phyloP scores from a whole-genome alignment of 1,139 yeast genomes.

The Yamadazyma membranifaciens region DNA sequence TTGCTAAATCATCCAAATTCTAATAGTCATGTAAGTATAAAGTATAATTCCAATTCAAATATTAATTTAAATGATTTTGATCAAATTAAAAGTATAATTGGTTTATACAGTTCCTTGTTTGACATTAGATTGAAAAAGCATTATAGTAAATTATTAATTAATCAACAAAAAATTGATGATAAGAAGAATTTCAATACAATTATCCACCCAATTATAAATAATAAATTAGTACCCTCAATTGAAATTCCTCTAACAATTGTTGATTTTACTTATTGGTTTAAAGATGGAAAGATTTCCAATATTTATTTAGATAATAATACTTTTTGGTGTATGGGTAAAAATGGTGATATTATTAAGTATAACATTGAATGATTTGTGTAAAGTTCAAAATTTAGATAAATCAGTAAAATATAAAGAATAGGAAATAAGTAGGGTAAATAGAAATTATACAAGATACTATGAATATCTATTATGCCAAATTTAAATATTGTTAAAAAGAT shows the following conservation, averaged over 20 bases:
- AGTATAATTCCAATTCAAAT: constrained; percentile 9
- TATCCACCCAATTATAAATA: constrained; percentile 39
- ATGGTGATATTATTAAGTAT: constrained; percentile 50
- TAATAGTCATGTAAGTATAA: background rate
- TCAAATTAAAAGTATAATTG: constrained; percentile 19
- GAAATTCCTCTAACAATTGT: constrained; percentile 36
- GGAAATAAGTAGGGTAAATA: background rate
- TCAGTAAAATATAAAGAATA: background rate
- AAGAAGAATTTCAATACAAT: constrained; percentile 21
- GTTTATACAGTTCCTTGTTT: constrained; percentile 35
- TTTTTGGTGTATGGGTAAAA: constrained; percentile 53
- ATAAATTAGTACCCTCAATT: constrained; percentile 40
- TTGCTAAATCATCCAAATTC: constrained; percentile 8
- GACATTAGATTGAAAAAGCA: constrained; percentile 36
- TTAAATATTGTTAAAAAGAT: constrained; percentile 7
- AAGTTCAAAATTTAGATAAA: background rate
- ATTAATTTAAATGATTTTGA: constrained; percentile 20
- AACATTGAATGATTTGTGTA: constrained; percentile 9
- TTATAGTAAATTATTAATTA: constrained; percentile 15
- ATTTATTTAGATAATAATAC: constrained; percentile 34
- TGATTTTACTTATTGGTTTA: constrained; percentile 32
- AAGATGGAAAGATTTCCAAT: constrained; percentile 46
- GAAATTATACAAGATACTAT: background rate
- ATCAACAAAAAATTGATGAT: constrained; percentile 10
- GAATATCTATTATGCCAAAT: constrained; percentile 1